A percentile compares a stretch with the other conserved stretches of the same genome.
phyloP scores from a whole-genome alignment of 176 grass and related monocot genomes.

The Luzula sylvatica region DNA sequence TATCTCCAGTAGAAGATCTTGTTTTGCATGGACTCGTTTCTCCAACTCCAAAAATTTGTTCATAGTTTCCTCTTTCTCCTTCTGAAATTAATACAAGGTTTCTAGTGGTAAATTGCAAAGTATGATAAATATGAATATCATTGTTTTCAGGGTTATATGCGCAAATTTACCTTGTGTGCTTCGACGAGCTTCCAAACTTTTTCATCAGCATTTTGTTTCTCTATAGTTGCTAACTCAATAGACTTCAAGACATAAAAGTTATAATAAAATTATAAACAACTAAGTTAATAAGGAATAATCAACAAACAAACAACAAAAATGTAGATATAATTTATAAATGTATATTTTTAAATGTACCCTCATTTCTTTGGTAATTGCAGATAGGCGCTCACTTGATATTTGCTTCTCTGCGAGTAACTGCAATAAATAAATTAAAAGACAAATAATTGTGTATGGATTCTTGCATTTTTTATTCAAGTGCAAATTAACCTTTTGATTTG shows the following conservation, averaged over 20 bases:
- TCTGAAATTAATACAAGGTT: conserved; percentile 36
- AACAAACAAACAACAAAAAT: too few relatives aligned
- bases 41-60: conserved; percentile 29
- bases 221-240: conserved; percentile 45
- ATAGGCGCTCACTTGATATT: neutral
- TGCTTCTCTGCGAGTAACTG: conserved; percentile 3
- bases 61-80: conserved; percentile 36
- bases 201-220: conserved; percentile 48
- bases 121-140: too few relatives aligned
- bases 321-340: too few relatives aligned
- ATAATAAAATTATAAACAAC: too few relatives aligned
- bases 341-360: conserved; percentile 2
- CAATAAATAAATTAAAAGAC: neutral
- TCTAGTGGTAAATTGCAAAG: neutral
- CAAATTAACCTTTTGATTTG: conserved; percentile 13
- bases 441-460: neutral
- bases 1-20: conserved; percentile 62
- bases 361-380: conserved; percentile 8
- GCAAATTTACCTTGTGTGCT: conserved; percentile 32
- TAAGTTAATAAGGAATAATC: neutral
- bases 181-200: conserved; percentile 44
- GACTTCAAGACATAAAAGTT: neutral
- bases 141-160: neutral
- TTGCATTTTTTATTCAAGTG: neutral
- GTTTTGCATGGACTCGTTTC: conserved; percentile 34